Conservation (phyloP, 805 yeast genomes). For the Wickerhamiella sorbophila region DNA sequence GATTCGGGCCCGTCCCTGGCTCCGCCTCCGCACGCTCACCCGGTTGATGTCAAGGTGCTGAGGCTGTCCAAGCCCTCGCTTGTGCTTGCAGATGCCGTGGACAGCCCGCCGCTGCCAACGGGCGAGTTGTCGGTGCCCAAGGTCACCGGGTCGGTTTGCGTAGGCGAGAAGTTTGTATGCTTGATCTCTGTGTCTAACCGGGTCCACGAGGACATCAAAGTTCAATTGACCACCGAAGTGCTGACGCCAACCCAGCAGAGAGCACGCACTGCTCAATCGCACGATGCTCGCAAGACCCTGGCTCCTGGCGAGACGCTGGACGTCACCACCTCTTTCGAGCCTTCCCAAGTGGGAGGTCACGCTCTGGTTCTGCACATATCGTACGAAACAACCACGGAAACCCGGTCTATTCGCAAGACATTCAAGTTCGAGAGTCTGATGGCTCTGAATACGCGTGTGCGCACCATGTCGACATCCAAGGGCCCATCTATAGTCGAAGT, state of each 20-base stretch:
- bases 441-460: conserved; percentile 22
- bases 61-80: conserved; percentile 22
- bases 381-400: conserved; percentile 11
- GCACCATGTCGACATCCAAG: conserved; percentile 12
- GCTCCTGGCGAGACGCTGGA: background rate
- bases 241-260: background rate
- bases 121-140: conserved; percentile 17
- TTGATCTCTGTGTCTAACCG: conserved; percentile 13
- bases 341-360: conserved; percentile 20
- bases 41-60: conserved; percentile 18
- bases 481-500: conserved; percentile 19
- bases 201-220: background rate
- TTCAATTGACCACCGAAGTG: background rate
- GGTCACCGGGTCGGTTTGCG: conserved; percentile 20
- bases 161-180: conserved; percentile 23
- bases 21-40: conserved; percentile 3
- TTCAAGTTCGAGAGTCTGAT: conserved; percentile 22
- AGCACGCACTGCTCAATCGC: background rate
- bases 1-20: too few species aligned
- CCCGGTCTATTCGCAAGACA: conserved; percentile 15
- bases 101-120: conserved; percentile 10
- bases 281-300: background rate
- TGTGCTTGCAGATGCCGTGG: conserved; percentile 10
- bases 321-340: conserved; percentile 10
- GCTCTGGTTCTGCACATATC: conserved; percentile 15